Percentiles rank a stretch among this genome's conserved stretches.
These are phyloP conservation scores for Pogostemon cablin DNA, from an alignment of 257 asterid genomes.

Conservation along the genomic window DNA sequence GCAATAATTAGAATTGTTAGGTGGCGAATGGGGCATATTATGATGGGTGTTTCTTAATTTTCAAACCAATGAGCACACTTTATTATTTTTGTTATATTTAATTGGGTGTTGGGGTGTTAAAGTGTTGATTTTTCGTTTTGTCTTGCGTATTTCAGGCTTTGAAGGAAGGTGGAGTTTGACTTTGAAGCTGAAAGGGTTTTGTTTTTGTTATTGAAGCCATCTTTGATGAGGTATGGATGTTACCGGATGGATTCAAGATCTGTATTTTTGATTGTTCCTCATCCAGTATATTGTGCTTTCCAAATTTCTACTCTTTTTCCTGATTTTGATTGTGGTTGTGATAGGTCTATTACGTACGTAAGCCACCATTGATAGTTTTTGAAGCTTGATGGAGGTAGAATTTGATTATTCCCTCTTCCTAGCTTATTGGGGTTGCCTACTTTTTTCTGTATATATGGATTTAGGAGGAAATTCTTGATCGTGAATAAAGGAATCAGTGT, in stretches of 20 bases:
- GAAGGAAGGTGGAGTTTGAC: conserved; percentile 65
- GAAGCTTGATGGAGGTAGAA: conserved; percentile 41
- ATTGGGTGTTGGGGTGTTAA: conserved; percentile 26
- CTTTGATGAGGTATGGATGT: conserved; percentile 34
- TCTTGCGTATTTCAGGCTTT: conserved; percentile 48
- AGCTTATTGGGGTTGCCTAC: conserved; percentile 43
- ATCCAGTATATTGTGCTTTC: conserved; percentile 21
- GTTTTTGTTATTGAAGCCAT: conserved; percentile 24
- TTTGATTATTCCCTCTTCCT: conserved; percentile 42
- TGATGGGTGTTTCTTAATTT: conserved; percentile 53
- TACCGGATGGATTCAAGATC: conserved; percentile 32
- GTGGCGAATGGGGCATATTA: conserved; percentile 44
- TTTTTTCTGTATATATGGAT: conserved; percentile 23
- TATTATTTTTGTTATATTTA: conserved; percentile 26
- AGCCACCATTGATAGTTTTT: conserved; percentile 29
- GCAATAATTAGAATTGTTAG: conserved; percentile 46
- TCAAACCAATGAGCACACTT: conserved; percentile 45
- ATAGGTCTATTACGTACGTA: conserved; percentile 1
- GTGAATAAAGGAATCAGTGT: conserved; percentile 15
- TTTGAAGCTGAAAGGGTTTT: conserved; percentile 53
- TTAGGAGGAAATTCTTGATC: conserved; percentile 40
- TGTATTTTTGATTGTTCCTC: conserved; percentile 27
- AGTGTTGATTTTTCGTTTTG: conserved; percentile 37
- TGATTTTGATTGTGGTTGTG: conserved; percentile 26
- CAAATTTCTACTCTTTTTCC: conserved; percentile 19